A percentile compares a stretch with the other conserved stretches of the same genome.
phyloP scores from a whole-genome alignment of 1,284 basidiomycete genomes.

The Boletellus dicymbophilus region DNA sequence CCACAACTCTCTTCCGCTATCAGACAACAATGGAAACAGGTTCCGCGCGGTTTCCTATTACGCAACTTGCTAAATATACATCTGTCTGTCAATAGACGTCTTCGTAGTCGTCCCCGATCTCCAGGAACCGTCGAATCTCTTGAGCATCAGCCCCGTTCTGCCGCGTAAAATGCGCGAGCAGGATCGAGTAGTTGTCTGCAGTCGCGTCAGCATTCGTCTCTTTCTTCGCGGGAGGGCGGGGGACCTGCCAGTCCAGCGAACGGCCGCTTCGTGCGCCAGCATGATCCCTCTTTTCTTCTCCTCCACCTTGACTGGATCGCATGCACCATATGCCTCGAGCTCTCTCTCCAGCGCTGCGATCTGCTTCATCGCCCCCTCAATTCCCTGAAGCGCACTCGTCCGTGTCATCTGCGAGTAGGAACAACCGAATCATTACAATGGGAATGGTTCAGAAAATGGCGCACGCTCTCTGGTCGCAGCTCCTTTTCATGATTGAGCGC shows the following conservation, averaged over 20 bases:
- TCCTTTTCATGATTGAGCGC: conserved; percentile 54
- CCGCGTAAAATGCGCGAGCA: conserved; percentile 64
- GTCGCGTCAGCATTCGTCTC: conserved; percentile 5
- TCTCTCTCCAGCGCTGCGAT: conserved; percentile 65
- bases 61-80: conserved; percentile 1
- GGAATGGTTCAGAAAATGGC: conserved; percentile 22
- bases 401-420: conserved; percentile 52
- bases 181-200: conserved; percentile 59
- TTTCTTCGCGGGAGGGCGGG: not conserved
- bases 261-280: conserved; percentile 77
- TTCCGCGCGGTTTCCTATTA: conserved; percentile 16
- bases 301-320: conserved; percentile 80
- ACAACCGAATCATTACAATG: not conserved
- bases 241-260: conserved; percentile 86
- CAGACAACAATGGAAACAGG: conserved; percentile 10
- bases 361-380: conserved; percentile 54
- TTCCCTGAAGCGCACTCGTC: conserved; percentile 45
- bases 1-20: not conserved
- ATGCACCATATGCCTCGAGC: conserved; percentile 75
- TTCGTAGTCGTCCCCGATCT: conserved; percentile 72
- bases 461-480: conserved; percentile 66
- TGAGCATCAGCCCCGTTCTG: conserved; percentile 56
- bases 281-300: conserved; percentile 69
- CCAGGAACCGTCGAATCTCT: conserved; percentile 66
- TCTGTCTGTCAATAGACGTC: conserved; percentile 63